Conservation (phyloP, 2,329 filamentous ascomycete genomes). For the Gyromitra esculenta region DNA sequence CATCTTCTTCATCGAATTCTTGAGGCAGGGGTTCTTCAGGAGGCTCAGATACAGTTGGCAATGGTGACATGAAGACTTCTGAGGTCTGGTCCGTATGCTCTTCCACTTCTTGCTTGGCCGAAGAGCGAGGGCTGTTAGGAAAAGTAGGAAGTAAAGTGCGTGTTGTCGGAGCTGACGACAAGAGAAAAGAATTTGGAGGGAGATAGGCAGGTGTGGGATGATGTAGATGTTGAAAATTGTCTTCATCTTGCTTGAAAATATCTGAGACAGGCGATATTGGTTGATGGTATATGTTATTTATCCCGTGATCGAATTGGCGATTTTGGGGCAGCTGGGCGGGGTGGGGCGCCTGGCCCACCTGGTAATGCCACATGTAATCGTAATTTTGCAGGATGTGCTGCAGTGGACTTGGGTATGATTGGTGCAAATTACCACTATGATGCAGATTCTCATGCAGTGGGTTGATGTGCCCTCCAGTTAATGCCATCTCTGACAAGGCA, state of each 20-base stretch:
- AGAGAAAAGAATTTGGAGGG: conserved; percentile 35
- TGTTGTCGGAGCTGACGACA: conserved; percentile 18
- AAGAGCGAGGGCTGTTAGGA: conserved; percentile 23
- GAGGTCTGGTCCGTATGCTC: conserved; percentile 23
- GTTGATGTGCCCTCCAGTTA: conserved; percentile 15
- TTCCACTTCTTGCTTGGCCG: conserved; percentile 27
- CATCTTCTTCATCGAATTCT: conserved; percentile 10
- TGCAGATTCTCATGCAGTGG: conserved; percentile 15
- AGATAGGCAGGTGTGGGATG: conserved; percentile 31
- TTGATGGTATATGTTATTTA: conserved; percentile 16
- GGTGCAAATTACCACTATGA: neutral
- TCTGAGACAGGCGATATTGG: conserved; percentile 42
- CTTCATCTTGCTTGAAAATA: conserved; percentile 26
- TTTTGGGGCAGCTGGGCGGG: neutral
- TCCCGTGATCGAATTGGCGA: conserved; percentile 24
- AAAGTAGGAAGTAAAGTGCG: conserved; percentile 12
- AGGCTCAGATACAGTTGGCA: conserved; percentile 10
- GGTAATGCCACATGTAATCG: conserved; percentile 35
- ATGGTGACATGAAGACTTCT: conserved; percentile 31
- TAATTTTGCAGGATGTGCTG: conserved; percentile 5
- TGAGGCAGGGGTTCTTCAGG: conserved; percentile 15
- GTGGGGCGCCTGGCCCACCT: conserved; percentile 3
- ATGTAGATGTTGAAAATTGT: conserved; percentile 11
- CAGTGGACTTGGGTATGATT: conserved; percentile 4
- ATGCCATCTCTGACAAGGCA: conserved; percentile 16